Evolutionary conservation across 192 early-diverging fungal species (phyloP).

Genomic region (Cetraspora pellucida): DNA sequence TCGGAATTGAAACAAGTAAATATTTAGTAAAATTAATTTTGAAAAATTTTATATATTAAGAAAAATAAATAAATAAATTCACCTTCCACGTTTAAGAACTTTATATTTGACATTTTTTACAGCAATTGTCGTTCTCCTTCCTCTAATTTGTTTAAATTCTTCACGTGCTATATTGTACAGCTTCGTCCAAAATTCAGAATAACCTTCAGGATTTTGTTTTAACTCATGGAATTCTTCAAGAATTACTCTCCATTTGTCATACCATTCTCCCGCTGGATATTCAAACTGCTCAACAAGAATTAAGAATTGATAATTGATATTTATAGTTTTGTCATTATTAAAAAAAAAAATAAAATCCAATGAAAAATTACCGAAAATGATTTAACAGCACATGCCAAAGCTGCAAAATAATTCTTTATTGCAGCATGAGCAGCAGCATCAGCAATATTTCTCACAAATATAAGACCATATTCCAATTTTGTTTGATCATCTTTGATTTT

Average conservation of each 20-base stretch:
- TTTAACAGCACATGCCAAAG: not conserved
- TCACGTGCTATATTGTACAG: not conserved
- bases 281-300: not conserved
- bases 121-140: not conserved
- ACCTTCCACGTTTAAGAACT: not conserved
- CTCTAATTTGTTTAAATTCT: not conserved
- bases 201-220: not conserved
- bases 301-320: not conserved
- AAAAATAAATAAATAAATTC: not conserved
- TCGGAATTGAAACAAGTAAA: not conserved
- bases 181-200: not conserved
- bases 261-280: slow-evolving; percentile 7
- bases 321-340: too few relatives aligned
- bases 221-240: not conserved
- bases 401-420: not conserved
- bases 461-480: too few relatives aligned
- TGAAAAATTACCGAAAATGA: not conserved
- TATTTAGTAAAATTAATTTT: too few relatives aligned
- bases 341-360: not conserved
- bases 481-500: slow-evolving; percentile 2
- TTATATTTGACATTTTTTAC: not conserved
- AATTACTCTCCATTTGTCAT: not conserved
- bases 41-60: not conserved
- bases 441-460: not conserved
- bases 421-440: not conserved